A percentile compares a stretch with the other conserved stretches of the same genome.
phyloP scores from a whole-genome alignment of 2,329 filamentous ascomycete species.

The Penicillium hordei region DNA sequence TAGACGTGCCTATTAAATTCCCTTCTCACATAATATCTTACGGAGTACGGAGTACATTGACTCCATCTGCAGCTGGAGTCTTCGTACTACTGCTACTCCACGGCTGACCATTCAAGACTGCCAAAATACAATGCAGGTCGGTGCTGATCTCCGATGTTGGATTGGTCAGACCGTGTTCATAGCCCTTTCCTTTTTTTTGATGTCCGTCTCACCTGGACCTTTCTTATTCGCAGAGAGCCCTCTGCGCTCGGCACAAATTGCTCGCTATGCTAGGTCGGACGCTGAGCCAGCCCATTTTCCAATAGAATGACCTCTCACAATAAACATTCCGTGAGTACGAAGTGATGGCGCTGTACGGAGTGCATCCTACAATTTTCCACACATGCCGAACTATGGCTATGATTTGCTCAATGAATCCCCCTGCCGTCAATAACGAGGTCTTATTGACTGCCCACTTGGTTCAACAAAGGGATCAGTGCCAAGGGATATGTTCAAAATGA shows the following conservation, averaged over 20 bases:
- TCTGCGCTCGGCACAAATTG: conserved; percentile 5
- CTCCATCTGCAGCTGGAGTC: background rate
- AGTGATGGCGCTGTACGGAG: background rate
- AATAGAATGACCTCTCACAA: conserved; percentile 7
- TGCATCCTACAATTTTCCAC: background rate
- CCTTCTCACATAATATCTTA: background rate
- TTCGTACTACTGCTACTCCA: background rate
- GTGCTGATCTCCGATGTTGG: background rate
- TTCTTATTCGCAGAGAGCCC: background rate
- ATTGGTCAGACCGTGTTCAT: background rate
- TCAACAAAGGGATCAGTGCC: conserved; percentile 9
- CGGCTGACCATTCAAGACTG: background rate
- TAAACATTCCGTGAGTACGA: conserved; percentile 1
- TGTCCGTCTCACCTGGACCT: background rate
- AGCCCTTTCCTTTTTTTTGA: background rate
- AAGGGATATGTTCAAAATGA: conserved; percentile 2
- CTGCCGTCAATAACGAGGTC: background rate
- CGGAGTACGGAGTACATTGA: background rate
- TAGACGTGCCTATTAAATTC: background rate
- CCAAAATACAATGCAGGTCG: background rate
- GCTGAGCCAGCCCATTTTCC: conserved; percentile 11
- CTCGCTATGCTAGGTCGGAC: background rate
- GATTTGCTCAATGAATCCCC: background rate
- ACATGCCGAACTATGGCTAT: background rate
- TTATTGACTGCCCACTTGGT: conserved; percentile 14